Evolutionary conservation across 768 basidiomycete species (phyloP).

Genomic region (Suillus americanus): DNA sequence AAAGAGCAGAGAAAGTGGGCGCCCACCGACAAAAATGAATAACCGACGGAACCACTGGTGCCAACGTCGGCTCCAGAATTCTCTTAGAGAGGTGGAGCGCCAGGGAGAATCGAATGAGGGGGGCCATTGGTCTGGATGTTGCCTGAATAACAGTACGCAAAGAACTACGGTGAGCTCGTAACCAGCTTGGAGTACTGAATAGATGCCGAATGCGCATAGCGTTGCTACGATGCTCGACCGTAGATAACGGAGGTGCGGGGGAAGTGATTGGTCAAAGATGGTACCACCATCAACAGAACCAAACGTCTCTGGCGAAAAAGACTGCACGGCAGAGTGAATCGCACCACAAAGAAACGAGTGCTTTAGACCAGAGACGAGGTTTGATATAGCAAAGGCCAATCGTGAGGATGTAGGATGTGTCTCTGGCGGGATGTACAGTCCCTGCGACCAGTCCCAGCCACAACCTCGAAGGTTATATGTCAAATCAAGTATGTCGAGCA

Average conservation of each 20-base stretch:
- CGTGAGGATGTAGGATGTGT: constrained; percentile 40
- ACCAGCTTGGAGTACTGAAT: constrained; percentile 40
- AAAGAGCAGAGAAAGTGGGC: constrained; percentile 33
- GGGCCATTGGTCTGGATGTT: constrained; percentile 33
- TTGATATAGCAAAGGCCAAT: constrained; percentile 35
- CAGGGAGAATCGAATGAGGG: constrained; percentile 35
- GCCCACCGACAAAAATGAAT: constrained; percentile 32
- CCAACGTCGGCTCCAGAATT: constrained; percentile 41
- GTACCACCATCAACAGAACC: constrained; percentile 19
- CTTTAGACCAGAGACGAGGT: constrained; percentile 32
- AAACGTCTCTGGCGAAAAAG: constrained; percentile 40
- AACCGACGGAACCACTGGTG: constrained; percentile 34
- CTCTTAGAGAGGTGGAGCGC: constrained; percentile 33
- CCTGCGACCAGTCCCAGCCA: constrained; percentile 60
- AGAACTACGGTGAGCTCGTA: constrained; percentile 25
- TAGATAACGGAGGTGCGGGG: constrained; percentile 22
- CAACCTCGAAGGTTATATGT: constrained; percentile 51
- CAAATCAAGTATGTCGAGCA: constrained; percentile 49
- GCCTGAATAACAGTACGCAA: constrained; percentile 27
- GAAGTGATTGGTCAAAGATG: constrained; percentile 35
- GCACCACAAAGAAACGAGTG: constrained; percentile 44
- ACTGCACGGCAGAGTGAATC: constrained; percentile 46
- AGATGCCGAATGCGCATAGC: constrained; percentile 43
- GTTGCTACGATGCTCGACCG: constrained; percentile 45
- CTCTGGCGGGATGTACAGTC: constrained; percentile 31